Evolutionary conservation across 73 alveolate species (phyloP), one percentile per base, ranked within the genome.

Genomic region (Symbiodinium pilosum): DNA sequence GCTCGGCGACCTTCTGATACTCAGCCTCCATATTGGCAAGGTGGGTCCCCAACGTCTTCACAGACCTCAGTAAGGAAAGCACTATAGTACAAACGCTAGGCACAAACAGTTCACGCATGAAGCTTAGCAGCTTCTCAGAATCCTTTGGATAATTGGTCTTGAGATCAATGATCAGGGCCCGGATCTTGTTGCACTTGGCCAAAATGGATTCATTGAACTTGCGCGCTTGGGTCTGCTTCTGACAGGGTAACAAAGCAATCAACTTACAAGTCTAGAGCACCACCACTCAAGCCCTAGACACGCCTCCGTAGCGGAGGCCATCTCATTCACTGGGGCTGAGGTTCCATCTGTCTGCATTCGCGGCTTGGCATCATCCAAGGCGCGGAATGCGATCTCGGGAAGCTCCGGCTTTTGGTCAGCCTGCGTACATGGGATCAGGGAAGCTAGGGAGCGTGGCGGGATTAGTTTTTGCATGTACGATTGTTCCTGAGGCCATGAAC

Each of bases 181-280:
- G 43, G 34, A 86, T 20, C 83, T 86, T 86, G 47, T 52, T 47
- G 39, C 83, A 47, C 51, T 86, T 86, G 32, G 41, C 44, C 32
- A 86, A 83, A n/a, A 86, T 9, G 81, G 83, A 47, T 8, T 86
- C 93, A 51, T 51, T 21, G 93, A 47, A 86, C 24, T 83, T 77
- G 34, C 36, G 21, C 51, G 51, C 51, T 24, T 4, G 16, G 26
- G 38, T 20, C 12, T 43, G 20, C 51, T 47, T 21, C 93, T 86
- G 83, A 32, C 32, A 64, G 30, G 30, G 77, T 12, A 26, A 3
- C 77, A 64, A 8, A 5, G 32, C 75, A 56, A 16, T 7, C 77
- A 64, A 26, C 36, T 4, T 21, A 26, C 21, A 11, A 26, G 30
- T 2, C 21, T 32, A 12, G 38, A 3, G 26, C 3, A 56, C 34